Base-by-base conservation (phyloP, 495 filamentous ascomycete species). In the Pyronema omphalodes region DNA sequence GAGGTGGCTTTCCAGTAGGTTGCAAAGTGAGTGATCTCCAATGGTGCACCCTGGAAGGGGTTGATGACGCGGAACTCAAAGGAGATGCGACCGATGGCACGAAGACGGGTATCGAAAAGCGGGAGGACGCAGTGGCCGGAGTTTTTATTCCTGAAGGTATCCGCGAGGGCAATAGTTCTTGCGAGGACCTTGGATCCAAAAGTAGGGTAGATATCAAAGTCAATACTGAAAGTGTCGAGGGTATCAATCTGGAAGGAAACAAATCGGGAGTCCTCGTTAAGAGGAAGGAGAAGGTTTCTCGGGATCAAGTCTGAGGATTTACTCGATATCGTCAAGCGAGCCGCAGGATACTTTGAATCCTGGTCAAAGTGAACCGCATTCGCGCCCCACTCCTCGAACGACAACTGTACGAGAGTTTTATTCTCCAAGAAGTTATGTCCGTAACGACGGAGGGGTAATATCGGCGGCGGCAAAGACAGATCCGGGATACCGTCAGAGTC, bases 1-100 rank as follows among this genome's bases (percentile, higher is more conserved):
- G 85, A 94, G 4, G 93, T 98, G 1, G 88, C 89, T 69, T 94
- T 96, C 91, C 91, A 98, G 68, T 98, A 98, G 3, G 91, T 96
- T 52, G 93, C 91, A 64, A 96, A 96, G 59, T 94, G 85, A 0
- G 89, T 93, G 51, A 98, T 94, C 66, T 96, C 93, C 37, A 96
- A 70, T 2, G 93, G 86, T 56, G 83, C 81, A n/a, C 93, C 89
- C 57, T 80, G 79, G 68, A 95, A 98, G 1, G 91, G 89, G 65
- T 93, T 94, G 64, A 98, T 94, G 36, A 96, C 84, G 66, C 95
- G 88, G 58, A 83, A 93, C 56, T 85, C 79, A 72, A 98, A 96
- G 51, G 74, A 85, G 55, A 98, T 83, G 61, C 93, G 86, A 19
- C 93, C 91, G 62, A 96, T 94, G n/a, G 87, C 82, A 39, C 88